phyloP scores from a whole-genome alignment of 2,329 filamentous ascomycete genomes.

The Fusarium aywerte region DNA sequence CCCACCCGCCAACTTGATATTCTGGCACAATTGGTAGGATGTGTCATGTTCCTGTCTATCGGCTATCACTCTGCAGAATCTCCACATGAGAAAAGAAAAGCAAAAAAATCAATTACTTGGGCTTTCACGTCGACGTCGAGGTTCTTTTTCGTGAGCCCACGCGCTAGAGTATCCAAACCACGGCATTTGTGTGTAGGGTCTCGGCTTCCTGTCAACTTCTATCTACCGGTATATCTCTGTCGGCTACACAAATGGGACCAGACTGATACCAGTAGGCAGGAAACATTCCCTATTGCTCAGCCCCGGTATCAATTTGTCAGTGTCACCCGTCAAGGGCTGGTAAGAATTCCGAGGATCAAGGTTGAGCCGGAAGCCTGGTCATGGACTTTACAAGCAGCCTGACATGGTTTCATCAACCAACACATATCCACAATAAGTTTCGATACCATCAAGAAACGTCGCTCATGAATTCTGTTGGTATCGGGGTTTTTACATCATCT shows the following conservation, averaged over 20 bases:
- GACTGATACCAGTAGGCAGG: not conserved
- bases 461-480: not conserved
- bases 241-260: not conserved
- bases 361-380: constrained; percentile 2
- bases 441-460: constrained; percentile 9
- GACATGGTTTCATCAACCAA: constrained; percentile 11
- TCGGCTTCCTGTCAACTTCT: not conserved
- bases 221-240: not conserved
- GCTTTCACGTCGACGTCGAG: not conserved
- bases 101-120: not conserved
- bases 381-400: constrained; percentile 9
- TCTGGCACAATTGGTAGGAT: constrained; percentile 1
- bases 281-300: not conserved
- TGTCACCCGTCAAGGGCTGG: not conserved
- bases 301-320: not conserved
- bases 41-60: constrained; percentile 8
- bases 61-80: not conserved
- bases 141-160: not conserved
- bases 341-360: constrained; percentile 10
- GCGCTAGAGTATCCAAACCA: constrained; percentile 1
- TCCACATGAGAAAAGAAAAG: constrained; percentile 6
- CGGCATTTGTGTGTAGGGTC: constrained; percentile 6
- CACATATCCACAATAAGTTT: constrained; percentile 24
- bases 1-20: constrained; percentile 10
- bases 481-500: not conserved